Base-by-base conservation (phyloP, 441 rosid species). In the Pelargonium exstipulatum region DNA sequence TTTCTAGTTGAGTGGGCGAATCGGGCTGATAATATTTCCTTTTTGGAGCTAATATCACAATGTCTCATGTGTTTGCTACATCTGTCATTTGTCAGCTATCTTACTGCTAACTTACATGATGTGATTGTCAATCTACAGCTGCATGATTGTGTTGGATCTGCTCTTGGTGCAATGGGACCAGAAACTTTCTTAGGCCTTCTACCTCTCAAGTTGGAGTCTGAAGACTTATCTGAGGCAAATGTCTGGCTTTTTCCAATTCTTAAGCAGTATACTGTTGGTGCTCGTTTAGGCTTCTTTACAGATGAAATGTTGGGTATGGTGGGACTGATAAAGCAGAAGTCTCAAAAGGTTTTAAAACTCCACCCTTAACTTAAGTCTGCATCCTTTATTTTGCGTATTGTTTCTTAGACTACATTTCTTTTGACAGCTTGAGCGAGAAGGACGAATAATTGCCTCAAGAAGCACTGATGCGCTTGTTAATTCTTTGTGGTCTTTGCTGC, bases 131-230 rank as follows among this genome's bases (percentile, higher is more conserved):
- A 70, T 74, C 8, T 75, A 72, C 81, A 95, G 97, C 81, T 95
- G 79, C 97, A 89, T 79, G 96, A 87, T 69, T 92, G 96, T 76
- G 87, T 95, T 74, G 99, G 98, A 78, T 92, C 88, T 68, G 97
- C 97, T 73, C 86, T 91, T 79, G 92, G 88, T 71, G 94, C 99
- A 66, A 84, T 95, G 92, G 97, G 99, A 57, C 95, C 97, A 62
- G 97, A 92, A 79, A 79, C 88, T 66, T 88, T 95, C 80, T 78
- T 90, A 66, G 80, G 81, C 69, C 66, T 87, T 77, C 76, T 95
- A 48, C 90, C 89, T 62, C 89, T 95, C 74, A 86, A 84, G 65
- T 75, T 95, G 69, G 96, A 90, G 79, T 88, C 86, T 65, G 79
- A 81, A 75, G 92, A 91, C 80, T 83, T 89, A 46, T 87, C 96